Evolutionary conservation across 1,139 yeast genomes (phyloP).

Genomic region (Diutina ranongensis): DNA sequence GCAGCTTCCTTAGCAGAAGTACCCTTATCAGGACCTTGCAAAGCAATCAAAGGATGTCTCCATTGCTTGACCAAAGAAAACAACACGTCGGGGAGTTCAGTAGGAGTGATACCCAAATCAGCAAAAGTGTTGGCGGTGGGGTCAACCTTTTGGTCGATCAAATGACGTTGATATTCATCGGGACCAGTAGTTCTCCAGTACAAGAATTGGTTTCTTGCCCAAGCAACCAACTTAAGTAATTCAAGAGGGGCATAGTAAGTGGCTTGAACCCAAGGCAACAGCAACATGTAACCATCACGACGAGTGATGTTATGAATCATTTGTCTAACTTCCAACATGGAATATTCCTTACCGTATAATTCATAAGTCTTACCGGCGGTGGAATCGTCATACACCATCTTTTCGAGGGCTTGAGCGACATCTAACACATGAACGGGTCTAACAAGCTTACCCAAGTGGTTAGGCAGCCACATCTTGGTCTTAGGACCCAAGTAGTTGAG

Average conservation of each 20-base stretch:
- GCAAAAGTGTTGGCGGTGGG: slow-evolving; percentile 52
- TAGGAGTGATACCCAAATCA: slow-evolving; percentile 59
- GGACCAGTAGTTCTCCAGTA: slow-evolving; percentile 67
- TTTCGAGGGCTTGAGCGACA: slow-evolving; percentile 71
- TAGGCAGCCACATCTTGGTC: slow-evolving; percentile 50
- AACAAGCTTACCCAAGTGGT: slow-evolving; percentile 50
- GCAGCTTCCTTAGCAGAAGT: slow-evolving; percentile 4
- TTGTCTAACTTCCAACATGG: slow-evolving; percentile 57
- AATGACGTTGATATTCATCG: slow-evolving; percentile 70
- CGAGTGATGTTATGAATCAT: slow-evolving; percentile 57
- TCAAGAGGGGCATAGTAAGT: slow-evolving; percentile 27
- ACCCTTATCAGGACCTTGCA: slow-evolving; percentile 1
- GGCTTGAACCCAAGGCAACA: slow-evolving; percentile 44
- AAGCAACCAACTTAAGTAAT: slow-evolving; percentile 35
- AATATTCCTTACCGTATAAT: slow-evolving; percentile 61
- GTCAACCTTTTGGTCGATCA: slow-evolving; percentile 56
- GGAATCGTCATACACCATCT: slow-evolving; percentile 71
- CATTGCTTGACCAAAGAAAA: slow-evolving; percentile 51
- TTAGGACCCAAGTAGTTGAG: slow-evolving; percentile 51
- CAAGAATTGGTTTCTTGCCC: slow-evolving; percentile 34
- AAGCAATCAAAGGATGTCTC: slow-evolving; percentile 26
- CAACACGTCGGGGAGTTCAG: slow-evolving; percentile 60
- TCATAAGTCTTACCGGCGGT: slow-evolving; percentile 72
- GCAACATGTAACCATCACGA: slow-evolving; percentile 45
- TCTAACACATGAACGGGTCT: slow-evolving; percentile 72